Conservation (phyloP, 129 eudicot genomes). For the Logfia minima region DNA sequence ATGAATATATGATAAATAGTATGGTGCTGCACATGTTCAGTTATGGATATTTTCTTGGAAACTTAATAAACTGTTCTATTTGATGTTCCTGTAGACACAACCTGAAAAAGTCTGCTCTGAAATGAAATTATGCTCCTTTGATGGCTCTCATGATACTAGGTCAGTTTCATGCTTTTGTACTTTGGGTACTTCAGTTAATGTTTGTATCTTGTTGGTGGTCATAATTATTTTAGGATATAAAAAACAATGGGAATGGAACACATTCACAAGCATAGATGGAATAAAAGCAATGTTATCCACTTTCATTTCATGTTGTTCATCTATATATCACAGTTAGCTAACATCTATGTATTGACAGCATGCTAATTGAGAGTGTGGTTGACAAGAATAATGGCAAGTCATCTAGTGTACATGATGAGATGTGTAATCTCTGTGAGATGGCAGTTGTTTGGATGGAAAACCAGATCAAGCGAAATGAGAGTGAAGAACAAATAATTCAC, state of each 20-base stretch:
- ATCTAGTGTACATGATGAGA: slow-evolving; percentile 23
- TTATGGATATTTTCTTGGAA: not conserved
- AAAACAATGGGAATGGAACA: too few relatives aligned
- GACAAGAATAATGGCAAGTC: slow-evolving; percentile 47
- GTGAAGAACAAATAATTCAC: slow-evolving; percentile 31
- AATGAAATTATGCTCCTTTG: slow-evolving; percentile 66
- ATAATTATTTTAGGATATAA: not conserved
- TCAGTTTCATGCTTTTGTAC: slow-evolving; percentile 28
- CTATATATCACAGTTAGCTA: not conserved
- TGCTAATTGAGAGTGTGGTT: slow-evolving; percentile 83
- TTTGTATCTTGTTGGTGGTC: not conserved
- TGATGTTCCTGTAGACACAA: slow-evolving; percentile 44
- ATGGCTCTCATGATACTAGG: slow-evolving; percentile 70
- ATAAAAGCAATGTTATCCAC: too few relatives aligned
- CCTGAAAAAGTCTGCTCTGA: slow-evolving; percentile 75
- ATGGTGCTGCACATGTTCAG: not conserved
- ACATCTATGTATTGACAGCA: slow-evolving; percentile 40
- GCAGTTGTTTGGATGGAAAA: slow-evolving; percentile 43
- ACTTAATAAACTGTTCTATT: not conserved
- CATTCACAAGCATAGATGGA: too few relatives aligned
- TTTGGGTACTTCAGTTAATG: not conserved
- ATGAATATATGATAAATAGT: not conserved
- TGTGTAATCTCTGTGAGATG: slow-evolving; percentile 39
- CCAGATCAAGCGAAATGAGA: slow-evolving; percentile 33
- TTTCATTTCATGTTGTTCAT: not conserved